These are phyloP conservation scores for Penicillium pulvis DNA, from an alignment of 495 filamentous ascomycete genomes.

Conservation along the genomic window DNA sequence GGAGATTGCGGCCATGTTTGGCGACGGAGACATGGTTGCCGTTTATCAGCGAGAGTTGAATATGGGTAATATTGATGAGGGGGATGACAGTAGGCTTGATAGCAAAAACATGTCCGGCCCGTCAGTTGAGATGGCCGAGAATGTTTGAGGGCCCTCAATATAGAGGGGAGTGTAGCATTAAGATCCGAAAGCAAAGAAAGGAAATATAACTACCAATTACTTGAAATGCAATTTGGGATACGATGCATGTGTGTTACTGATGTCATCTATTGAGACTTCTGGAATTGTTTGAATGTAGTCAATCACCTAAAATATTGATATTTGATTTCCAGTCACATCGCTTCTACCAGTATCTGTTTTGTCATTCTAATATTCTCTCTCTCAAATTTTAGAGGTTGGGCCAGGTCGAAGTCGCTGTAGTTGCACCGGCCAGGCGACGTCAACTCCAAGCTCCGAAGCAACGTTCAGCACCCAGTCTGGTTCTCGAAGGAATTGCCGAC, in stretches of 20 bases:
- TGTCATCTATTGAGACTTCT: too few relatives aligned
- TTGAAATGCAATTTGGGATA: too few relatives aligned
- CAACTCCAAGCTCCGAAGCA: not conserved
- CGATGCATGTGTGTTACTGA: too few relatives aligned
- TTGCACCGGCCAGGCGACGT: not conserved
- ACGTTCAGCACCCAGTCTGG: not conserved
- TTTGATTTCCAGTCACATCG: too few relatives aligned
- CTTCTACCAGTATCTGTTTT: not conserved
- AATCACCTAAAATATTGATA: too few relatives aligned
- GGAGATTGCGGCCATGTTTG: slow-evolving; percentile 13
- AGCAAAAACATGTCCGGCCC: not conserved
- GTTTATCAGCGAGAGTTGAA: slow-evolving; percentile 62
- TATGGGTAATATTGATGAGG: slow-evolving; percentile 16
- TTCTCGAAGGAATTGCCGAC: slow-evolving; percentile 37
- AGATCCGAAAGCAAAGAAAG: too few relatives aligned
- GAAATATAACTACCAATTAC: too few relatives aligned
- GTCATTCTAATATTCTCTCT: not conserved
- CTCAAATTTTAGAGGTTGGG: not conserved
- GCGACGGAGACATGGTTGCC: slow-evolving; percentile 4
- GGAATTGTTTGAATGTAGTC: too few relatives aligned
- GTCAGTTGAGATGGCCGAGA: not conserved
- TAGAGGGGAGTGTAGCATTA: too few relatives aligned
- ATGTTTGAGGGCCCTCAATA: not conserved
- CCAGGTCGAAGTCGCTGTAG: not conserved
- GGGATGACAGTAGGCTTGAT: not conserved